Base-by-base conservation (phyloP, 306 rosid genomes). In the Begonia masoniana region DNA sequence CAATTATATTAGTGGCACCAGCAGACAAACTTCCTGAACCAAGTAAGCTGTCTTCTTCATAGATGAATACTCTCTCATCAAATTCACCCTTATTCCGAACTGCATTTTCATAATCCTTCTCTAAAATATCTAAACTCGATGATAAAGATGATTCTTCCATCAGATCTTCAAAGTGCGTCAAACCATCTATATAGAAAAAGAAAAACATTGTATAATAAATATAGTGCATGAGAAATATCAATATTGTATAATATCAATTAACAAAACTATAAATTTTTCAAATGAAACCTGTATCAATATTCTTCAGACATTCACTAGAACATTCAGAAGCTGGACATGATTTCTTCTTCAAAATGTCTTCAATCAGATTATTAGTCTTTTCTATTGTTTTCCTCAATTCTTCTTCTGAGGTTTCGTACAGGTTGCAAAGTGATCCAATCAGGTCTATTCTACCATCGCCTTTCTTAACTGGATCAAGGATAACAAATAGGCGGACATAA, bases 11-110 rank as follows among this genome's bases (percentile, higher is more conserved):
- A 66, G 67, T 57, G 51, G 87, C 70, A 65, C 93, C 78, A 61
- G 85, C 93, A 12, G 96, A 79, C 60, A 72, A 62, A 70, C 82
- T 86, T 55, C 84, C 84, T 4, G 99, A 83, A 66, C 79, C 94
- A 70, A 92, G 66, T 63, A 92, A 73, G 79, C 83, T 83, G 59
- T 92, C 99, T 48, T 87, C 95, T 52, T 77, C 92, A 35, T 87
- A 77, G 57, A 92, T 71, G 76, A 87, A 83, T 41, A 87, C 63
- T 66, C 95, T 87, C 70, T 92, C 99, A 75, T 92, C 99, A 59
- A 92, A 64, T 55, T 83, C 99, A 67, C 78, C 83, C 61, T 81
- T 82, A 67, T 69, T 68, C 65, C 62, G 54, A 68, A 80, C 70
- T 51, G 88, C 85, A 68, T 58, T 63, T 50, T 75, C 82, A 65